Evolutionary conservation across 2,329 filamentous ascomycete genomes (phyloP), one percentile per base, ranked within the genome.

Genomic region (Lachnellula arida): DNA sequence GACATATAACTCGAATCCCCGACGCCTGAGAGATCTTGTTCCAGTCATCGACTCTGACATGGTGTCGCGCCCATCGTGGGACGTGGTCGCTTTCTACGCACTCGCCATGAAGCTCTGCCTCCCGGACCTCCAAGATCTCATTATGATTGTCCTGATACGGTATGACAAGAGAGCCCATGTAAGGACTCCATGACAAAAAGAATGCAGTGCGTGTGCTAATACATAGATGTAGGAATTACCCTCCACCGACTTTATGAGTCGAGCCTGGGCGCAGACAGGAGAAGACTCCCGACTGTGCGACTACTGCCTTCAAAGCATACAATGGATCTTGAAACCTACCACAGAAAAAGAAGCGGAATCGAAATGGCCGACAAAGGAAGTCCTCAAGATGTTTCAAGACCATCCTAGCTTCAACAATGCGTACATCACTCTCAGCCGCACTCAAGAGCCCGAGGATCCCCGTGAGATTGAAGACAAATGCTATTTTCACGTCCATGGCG

Each of bases 41-140:
- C 11, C 22, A 5, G 8, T n/a, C 14, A 9, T n/a, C 8, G 40
- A 23, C 28, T 12, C 17, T 11, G 39, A 46, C 12, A 23, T 8
- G 11, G 40, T 12, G 7, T 22, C 15, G 6, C 25, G 25, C 14
- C n/a, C 28, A 19, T 39, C 51, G 5, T 58, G 56, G 56, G 53
- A 56, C 22, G 23, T 46, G 5, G 39, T 60, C 5, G 51, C 22
- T n/a, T 37, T 60, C 11, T 57, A 54, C 23, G 19, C 23, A 17
- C 34, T 60, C 4, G 54, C 54, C 9, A 54, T 51, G 32, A 57
- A 54, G 25, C 52, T 37, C 40, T 40, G 46, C 11, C 17, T 61
- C 2, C 43, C 39, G n/a, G 47, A 55, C n/a, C 51, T 59, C 8
- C 51, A 56, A 15, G 49, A 61, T 23, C 8, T 28, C 5, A 53